Evolutionary conservation across 768 basidiomycete species (phyloP).

Genomic region (Pulveroboletus frians): DNA sequence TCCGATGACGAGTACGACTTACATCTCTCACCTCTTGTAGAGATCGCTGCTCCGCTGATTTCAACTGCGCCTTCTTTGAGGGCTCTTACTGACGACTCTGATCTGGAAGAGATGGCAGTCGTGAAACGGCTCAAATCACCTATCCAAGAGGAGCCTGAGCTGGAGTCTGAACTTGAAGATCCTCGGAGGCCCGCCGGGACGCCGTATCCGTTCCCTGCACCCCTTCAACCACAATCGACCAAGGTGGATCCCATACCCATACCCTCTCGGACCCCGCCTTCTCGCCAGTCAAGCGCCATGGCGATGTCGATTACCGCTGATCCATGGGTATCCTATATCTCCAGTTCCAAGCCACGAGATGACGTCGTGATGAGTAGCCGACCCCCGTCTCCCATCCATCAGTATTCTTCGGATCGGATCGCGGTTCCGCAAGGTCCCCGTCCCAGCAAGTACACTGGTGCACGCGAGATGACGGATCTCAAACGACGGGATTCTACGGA

Average conservation of each 20-base stretch:
- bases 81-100: slow-evolving; percentile 28
- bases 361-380: slow-evolving; percentile 27
- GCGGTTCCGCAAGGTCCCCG: slow-evolving; percentile 14
- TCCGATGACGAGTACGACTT: slow-evolving; percentile 26
- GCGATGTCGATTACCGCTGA: slow-evolving; percentile 27
- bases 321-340: slow-evolving; percentile 19
- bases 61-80: slow-evolving; percentile 27
- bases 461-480: slow-evolving; percentile 24
- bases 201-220: slow-evolving; percentile 23
- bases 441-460: slow-evolving; percentile 8
- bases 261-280: slow-evolving; percentile 23
- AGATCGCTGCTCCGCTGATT: slow-evolving; percentile 21
- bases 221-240: slow-evolving; percentile 20
- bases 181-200: neutral
- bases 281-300: slow-evolving; percentile 25
- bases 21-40: slow-evolving; percentile 30
- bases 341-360: slow-evolving; percentile 26
- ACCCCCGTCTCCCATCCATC: slow-evolving; percentile 25
- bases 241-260: slow-evolving; percentile 28
- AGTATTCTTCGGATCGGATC: slow-evolving; percentile 22
- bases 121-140: slow-evolving; percentile 14
- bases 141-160: slow-evolving; percentile 22
- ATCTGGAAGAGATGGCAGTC: slow-evolving; percentile 25
- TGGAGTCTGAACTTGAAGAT: slow-evolving; percentile 26
- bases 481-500: slow-evolving; percentile 18